Evolutionary conservation across 2,329 filamentous ascomycete species (phyloP).

Genomic region (Fusarium staphyleae): DNA sequence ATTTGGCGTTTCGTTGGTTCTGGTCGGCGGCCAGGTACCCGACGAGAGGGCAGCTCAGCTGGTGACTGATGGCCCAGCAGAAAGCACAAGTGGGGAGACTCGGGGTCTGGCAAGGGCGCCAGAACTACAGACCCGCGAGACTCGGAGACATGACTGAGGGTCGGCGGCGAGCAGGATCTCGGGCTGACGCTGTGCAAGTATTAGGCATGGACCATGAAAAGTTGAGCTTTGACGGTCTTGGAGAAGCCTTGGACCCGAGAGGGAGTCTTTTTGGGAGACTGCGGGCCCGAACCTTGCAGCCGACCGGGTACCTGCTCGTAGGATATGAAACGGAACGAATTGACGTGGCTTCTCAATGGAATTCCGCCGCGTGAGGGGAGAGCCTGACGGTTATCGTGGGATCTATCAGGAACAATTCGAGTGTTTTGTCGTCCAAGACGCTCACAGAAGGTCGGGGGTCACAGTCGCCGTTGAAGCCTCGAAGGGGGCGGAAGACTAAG

Average conservation of each 20-base stretch:
- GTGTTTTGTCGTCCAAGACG: slow-evolving; percentile 10
- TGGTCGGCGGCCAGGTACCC: slow-evolving; percentile 24
- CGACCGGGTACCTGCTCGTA: slow-evolving; percentile 24
- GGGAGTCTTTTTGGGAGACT: slow-evolving; percentile 11
- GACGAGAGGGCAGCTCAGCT: slow-evolving; percentile 11
- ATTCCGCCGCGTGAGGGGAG: neutral
- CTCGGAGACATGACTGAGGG: slow-evolving; percentile 56
- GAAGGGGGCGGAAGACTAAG: slow-evolving; percentile 38
- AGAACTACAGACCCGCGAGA: slow-evolving; percentile 55
- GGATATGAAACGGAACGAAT: slow-evolving; percentile 9
- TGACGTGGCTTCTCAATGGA: slow-evolving; percentile 10
- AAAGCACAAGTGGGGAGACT: slow-evolving; percentile 37
- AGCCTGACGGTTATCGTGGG: slow-evolving; percentile 1
- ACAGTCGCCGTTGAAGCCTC: slow-evolving; percentile 38
- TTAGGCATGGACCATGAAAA: slow-evolving; percentile 12
- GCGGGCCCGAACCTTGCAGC: slow-evolving; percentile 20
- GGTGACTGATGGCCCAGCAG: slow-evolving; percentile 19
- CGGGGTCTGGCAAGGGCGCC: slow-evolving; percentile 55
- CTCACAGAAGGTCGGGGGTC: slow-evolving; percentile 13
- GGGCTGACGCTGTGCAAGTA: slow-evolving; percentile 35
- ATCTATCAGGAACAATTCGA: neutral
- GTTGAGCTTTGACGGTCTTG: slow-evolving; percentile 12
- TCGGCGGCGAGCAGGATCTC: slow-evolving; percentile 41
- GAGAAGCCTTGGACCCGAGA: slow-evolving; percentile 12
- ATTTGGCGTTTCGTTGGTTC: slow-evolving; percentile 21